Evolutionary conservation across 2,329 filamentous ascomycete species (phyloP).

Genomic region (Uncinocarpus reesii): DNA sequence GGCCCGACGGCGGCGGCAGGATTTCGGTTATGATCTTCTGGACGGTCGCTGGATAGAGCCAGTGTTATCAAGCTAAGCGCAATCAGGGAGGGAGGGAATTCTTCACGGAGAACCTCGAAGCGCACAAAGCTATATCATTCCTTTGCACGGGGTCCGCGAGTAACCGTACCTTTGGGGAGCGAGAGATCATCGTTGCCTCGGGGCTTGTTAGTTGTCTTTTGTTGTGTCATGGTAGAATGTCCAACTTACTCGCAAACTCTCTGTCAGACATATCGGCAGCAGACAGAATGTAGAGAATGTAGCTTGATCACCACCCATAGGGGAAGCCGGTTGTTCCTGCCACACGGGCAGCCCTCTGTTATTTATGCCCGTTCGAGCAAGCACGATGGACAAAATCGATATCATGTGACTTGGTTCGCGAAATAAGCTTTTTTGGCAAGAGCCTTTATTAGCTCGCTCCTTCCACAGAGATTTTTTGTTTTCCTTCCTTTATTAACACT

Average conservation of each 20-base stretch:
- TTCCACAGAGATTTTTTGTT: no score
- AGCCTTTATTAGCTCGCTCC: no score
- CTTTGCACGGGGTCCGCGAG: neutral
- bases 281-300: no score
- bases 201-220: constrained; percentile 9
- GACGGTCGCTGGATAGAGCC: constrained; percentile 47
- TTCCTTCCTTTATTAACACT: neutral
- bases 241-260: constrained; percentile 11
- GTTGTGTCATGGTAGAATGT: neutral
- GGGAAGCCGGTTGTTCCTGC: no score
- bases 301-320: no score
- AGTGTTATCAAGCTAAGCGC: neutral
- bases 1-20: constrained; percentile 61
- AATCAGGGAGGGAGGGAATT: neutral
- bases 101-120: neutral
- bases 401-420: neutral
- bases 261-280: constrained; percentile 16
- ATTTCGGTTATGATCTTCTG: constrained; percentile 90
- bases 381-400: neutral
- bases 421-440: neutral
- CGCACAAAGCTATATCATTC: no score
- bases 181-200: constrained; percentile 50
- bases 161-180: constrained; percentile 45
- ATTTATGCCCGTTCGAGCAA: neutral
- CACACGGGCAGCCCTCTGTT: neutral